Percentiles rank a stretch among this genome's conserved stretches.
Conservation (phyloP, 2,329 filamentous ascomycete species). For the Parastagonospora nodorum region DNA sequence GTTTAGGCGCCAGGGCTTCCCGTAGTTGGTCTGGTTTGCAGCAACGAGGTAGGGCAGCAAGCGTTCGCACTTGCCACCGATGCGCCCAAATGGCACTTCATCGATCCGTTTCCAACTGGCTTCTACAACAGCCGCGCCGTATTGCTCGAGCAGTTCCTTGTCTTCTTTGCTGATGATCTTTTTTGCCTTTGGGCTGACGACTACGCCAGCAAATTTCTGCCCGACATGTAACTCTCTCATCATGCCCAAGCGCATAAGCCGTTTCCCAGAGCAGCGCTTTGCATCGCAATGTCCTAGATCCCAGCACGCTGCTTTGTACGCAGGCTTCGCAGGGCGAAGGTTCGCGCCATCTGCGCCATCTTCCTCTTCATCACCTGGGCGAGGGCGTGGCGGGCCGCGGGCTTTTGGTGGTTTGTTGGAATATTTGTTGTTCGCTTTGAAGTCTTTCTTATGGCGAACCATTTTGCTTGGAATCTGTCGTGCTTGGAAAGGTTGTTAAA, state of each 20-base stretch:
- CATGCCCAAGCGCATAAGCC: conserved; percentile 86
- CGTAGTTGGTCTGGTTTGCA: conserved; percentile 97
- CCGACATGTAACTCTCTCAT: conserved; percentile 93
- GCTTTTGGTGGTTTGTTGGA: conserved; percentile 61
- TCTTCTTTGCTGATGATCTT: conserved; percentile 83
- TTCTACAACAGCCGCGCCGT: conserved; percentile 94
- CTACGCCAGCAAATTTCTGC: conserved; percentile 87
- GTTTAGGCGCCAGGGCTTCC: conserved; percentile 91
- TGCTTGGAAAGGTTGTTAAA: background rate
- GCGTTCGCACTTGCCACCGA: conserved; percentile 91
- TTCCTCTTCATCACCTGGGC: conserved; percentile 28
- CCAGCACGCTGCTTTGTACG: conserved; percentile 97
- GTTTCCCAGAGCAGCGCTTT: conserved; percentile 94
- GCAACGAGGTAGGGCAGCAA: conserved; percentile 88
- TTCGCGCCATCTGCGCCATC: conserved; percentile 28
- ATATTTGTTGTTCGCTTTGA: conserved; percentile 73
- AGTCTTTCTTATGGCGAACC: conserved; percentile 97
- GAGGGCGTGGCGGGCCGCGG: conserved; percentile 56
- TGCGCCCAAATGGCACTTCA: conserved; percentile 88
- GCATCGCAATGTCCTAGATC: conserved; percentile 97
- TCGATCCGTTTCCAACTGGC: conserved; percentile 93
- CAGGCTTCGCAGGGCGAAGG: conserved; percentile 47
- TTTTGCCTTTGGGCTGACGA: conserved; percentile 95
- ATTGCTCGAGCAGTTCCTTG: conserved; percentile 77
- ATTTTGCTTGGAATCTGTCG: conserved; percentile 53